Conservation (phyloP, 345 rosid species). For the Brassica juncea region DNA sequence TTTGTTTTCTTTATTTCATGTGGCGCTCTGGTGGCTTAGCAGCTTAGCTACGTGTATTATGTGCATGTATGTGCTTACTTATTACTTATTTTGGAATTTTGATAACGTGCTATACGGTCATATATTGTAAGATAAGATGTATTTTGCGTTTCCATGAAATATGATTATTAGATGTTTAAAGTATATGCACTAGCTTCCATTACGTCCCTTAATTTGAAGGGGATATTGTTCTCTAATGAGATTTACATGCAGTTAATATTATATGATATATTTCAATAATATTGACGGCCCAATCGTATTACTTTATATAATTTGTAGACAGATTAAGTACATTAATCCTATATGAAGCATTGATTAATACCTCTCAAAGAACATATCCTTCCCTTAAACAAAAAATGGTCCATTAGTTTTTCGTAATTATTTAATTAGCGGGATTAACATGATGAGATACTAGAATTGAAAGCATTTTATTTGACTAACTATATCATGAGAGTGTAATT, state of each 20-base stretch:
- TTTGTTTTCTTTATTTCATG: slow-evolving; percentile 9
- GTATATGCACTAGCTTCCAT: neutral
- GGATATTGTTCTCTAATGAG: neutral
- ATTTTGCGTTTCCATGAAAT: slow-evolving; percentile 25
- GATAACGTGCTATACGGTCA: slow-evolving; percentile 9
- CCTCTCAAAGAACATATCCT: neutral
- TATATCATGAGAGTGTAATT: too few species aligned
- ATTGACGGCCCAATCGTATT: neutral
- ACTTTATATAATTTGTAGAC: neutral
- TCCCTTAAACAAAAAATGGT: neutral
- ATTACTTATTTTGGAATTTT: slow-evolving; percentile 27
- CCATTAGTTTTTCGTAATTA: neutral
- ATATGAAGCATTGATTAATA: too few species aligned
- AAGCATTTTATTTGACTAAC: too few species aligned
- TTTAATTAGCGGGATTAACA: neutral
- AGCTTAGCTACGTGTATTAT: slow-evolving; percentile 24
- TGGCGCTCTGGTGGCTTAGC: slow-evolving; percentile 7
- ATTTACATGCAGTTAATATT: neutral
- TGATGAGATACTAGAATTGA: neutral
- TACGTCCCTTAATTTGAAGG: neutral
- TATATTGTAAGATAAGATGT: slow-evolving; percentile 9
- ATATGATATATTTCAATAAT: neutral
- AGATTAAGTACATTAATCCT: neutral
- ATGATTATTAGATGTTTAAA: neutral
- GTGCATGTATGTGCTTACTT: slow-evolving; percentile 30